Percentiles rank a stretch among this genome's conserved stretches.
Evolutionary conservation across 345 rosid species (phyloP).

Genomic region (Populus deltoides): DNA sequence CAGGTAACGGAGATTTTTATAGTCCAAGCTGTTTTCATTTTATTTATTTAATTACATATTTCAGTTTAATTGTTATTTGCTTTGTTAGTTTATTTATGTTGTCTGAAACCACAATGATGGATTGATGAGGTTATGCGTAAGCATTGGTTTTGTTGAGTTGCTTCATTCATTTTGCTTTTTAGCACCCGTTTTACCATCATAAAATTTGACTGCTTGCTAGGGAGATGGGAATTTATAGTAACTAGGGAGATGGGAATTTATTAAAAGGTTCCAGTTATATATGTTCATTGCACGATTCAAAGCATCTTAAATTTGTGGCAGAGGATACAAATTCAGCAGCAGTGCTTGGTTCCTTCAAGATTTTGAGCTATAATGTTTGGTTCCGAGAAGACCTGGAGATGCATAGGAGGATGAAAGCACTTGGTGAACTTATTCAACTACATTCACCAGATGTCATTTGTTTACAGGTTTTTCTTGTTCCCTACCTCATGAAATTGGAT

Average conservation of each 20-base stretch:
- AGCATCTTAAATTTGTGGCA: conserved; percentile 19
- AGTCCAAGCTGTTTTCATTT: too few relatives aligned
- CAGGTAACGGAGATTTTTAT: too few relatives aligned
- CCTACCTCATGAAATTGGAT: neutral
- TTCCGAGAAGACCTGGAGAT: conserved; percentile 89
- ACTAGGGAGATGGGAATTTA: too few relatives aligned
- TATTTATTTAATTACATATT: too few relatives aligned
- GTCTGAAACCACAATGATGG: too few relatives aligned
- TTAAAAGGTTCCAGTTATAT: neutral
- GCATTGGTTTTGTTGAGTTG: too few relatives aligned
- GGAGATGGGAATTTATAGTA: too few relatives aligned
- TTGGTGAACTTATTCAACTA: conserved; percentile 65
- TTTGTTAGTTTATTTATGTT: too few relatives aligned
- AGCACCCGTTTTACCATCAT: neutral
- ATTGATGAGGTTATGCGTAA: too few relatives aligned
- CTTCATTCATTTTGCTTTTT: too few relatives aligned
- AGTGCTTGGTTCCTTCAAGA: conserved; percentile 45
- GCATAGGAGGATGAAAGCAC: conserved; percentile 70
- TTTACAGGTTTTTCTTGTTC: conserved; percentile 65
- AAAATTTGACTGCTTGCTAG: neutral
- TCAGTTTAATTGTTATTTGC: too few relatives aligned
- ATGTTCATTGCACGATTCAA: neutral
- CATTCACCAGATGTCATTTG: conserved; percentile 89
- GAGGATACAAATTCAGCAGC: conserved; percentile 37
- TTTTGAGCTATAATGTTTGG: conserved; percentile 96